A percentile compares a stretch with the other conserved stretches of the same genome.
phyloP scores from a whole-genome alignment of 2,329 filamentous ascomycete genomes.

The Fonsecaea pedrosoi region DNA sequence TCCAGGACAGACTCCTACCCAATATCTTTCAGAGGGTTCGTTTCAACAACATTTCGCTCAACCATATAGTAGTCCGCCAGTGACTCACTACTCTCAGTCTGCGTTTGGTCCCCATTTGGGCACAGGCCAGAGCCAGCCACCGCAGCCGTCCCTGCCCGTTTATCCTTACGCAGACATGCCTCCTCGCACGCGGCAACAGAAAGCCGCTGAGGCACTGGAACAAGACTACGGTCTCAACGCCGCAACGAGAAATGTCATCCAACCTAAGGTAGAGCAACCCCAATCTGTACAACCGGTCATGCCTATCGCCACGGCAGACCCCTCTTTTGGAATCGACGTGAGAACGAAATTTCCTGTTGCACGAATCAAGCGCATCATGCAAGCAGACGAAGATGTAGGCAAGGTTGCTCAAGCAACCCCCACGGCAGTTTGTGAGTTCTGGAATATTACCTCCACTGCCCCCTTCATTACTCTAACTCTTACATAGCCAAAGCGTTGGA shows the following conservation, averaged over 20 bases:
- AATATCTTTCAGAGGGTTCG: slow-evolving; percentile 39
- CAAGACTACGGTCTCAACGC: slow-evolving; percentile 35
- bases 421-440: slow-evolving; percentile 77
- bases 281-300: slow-evolving; percentile 24
- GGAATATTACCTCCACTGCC: slow-evolving; percentile 26
- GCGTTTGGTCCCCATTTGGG: slow-evolving; percentile 46
- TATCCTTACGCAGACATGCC: slow-evolving; percentile 49
- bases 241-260: slow-evolving; percentile 17
- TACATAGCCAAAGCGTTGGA: slow-evolving; percentile 85
- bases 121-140: slow-evolving; percentile 6
- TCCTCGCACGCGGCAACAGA: slow-evolving; percentile 50
- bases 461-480: slow-evolving; percentile 27
- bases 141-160: slow-evolving; percentile 15
- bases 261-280: slow-evolving; percentile 21
- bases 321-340: slow-evolving; percentile 70
- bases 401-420: slow-evolving; percentile 98
- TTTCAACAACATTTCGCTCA: slow-evolving; percentile 37
- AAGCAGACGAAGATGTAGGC: slow-evolving; percentile 96
- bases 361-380: slow-evolving; percentile 98
- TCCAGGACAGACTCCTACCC: slow-evolving; percentile 16
- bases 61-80: slow-evolving; percentile 38
- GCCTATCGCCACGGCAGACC: slow-evolving; percentile 30
- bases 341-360: slow-evolving; percentile 97
- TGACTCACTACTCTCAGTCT: slow-evolving; percentile 42
- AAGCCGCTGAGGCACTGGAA: slow-evolving; percentile 42